Conservation (phyloP, 306 rosid genomes). For the Trifolium fragiferum region DNA sequence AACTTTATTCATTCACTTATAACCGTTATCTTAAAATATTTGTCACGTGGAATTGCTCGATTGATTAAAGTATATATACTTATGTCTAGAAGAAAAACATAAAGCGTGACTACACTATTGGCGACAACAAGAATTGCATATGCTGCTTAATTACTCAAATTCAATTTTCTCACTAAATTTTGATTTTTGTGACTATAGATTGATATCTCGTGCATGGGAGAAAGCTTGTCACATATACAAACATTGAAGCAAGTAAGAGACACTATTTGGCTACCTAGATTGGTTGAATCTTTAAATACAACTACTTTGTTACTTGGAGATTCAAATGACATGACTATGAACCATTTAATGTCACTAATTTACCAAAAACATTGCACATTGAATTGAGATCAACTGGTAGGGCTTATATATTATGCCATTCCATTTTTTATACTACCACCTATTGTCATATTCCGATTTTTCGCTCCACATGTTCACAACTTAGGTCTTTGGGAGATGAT, state of each 20-base stretch:
- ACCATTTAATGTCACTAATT: slow-evolving; percentile 54
- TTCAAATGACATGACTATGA: slow-evolving; percentile 26
- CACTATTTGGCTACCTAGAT: slow-evolving; percentile 61
- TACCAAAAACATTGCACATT: slow-evolving; percentile 48
- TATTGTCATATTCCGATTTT: not conserved
- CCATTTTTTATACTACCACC: not conserved
- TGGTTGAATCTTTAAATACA: slow-evolving; percentile 52
- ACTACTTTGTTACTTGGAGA: slow-evolving; percentile 37
- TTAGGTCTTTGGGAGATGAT: no score
- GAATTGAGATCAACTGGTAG: slow-evolving; percentile 23
- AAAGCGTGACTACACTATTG: no score
- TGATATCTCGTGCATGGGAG: slow-evolving; percentile 67
- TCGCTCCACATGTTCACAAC: no score
- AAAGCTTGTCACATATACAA: slow-evolving; percentile 54
- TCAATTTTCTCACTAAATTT: slow-evolving; percentile 6
- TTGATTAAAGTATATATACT: no score
- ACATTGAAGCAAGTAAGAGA: slow-evolving; percentile 69
- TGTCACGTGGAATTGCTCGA: no score
- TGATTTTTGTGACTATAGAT: slow-evolving; percentile 40
- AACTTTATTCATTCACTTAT: no score
- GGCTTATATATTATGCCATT: not conserved
- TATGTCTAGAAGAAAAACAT: no score
- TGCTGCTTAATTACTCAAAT: no score
- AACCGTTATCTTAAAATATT: no score
- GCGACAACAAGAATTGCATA: no score